Base-by-base conservation (phyloP, 129 eudicot species). In the Pittosporum tobira region DNA sequence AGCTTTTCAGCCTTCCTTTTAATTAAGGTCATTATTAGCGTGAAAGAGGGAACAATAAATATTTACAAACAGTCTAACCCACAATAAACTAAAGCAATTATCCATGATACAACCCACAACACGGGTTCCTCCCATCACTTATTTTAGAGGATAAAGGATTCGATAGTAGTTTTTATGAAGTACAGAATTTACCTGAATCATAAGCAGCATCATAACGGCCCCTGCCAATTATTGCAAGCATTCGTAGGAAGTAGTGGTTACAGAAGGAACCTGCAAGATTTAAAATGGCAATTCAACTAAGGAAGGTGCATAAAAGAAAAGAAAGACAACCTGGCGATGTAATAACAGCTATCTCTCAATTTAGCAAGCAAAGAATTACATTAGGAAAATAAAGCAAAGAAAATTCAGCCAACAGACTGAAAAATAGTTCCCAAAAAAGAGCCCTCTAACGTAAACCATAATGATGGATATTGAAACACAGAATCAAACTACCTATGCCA, bases 231-330 rank as follows among this genome's bases (percentile, higher is more conserved):
- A 64, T 72, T 78, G 99, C 90, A 66, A 91, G 94, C 94, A 72
- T 78, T 77, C 75, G 78, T 52, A 91, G 76, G 54, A 91, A 91
- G 68, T 91, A 83, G 56, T 81, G 99, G 57, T 91, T 91, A 66
- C 94, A 91, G 76, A 78, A 91, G 54, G 79, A 52, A 59, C 99
- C 99, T 91, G 74, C 63, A 73, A 64, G 16, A 10, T 34, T 45
- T 44, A 9, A 25, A 15, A 42, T 43, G 27, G 11, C 40, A 19
- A 4, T 29, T 26, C 27, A 26, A 29, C 34, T 3, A 27, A 46
- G 2, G 27, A 26, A 61, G 29, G 40, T 61, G 18, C 24, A 20
- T 13, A 5, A 61, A 4, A 28, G 29, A 31, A 60, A 29, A 12
- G 15, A 15, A 30, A 55, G 18, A 55, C 61, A 28, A 34, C 59